Conservation (phyloP, 108 stramenopile genomes). For the Ochromonas danica region DNA sequence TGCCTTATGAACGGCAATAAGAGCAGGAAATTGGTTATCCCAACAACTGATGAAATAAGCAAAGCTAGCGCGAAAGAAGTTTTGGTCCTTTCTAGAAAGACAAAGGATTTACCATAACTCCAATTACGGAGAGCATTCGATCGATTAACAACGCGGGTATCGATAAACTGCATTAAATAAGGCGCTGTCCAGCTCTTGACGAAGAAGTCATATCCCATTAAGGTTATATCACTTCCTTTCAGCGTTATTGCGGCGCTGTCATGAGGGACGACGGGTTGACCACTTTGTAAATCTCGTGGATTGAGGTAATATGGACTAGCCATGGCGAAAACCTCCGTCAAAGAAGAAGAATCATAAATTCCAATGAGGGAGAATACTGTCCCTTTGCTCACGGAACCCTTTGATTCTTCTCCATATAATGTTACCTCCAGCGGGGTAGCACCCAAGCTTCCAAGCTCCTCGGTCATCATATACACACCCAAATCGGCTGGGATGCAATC, state of each 20-base stretch:
- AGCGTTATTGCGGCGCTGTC: not conserved
- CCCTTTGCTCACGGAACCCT: not conserved
- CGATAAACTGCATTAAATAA: slow-evolving; percentile 4
- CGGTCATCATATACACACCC: slow-evolving; percentile 2
- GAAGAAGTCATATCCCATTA: not conserved
- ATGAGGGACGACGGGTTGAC: not conserved
- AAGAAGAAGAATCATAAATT: not conserved
- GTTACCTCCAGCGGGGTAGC: not conserved
- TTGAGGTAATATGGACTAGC: slow-evolving; percentile 1
- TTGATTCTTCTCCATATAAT: not conserved
- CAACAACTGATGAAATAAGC: not conserved
- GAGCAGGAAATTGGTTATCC: not conserved
- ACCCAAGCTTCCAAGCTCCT: not conserved
- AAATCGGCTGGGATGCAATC: slow-evolving; percentile 26
- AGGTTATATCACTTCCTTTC: too few relatives aligned
- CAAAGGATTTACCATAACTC: slow-evolving; percentile 6
- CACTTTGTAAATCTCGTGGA: not conserved
- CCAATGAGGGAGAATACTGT: not conserved
- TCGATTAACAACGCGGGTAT: slow-evolving; percentile 22
- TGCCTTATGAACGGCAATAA: not conserved
- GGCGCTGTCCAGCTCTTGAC: slow-evolving; percentile 3
- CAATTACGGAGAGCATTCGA: slow-evolving; percentile 1
- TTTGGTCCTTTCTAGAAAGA: not conserved
- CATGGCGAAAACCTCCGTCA: not conserved
- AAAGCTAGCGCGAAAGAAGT: not conserved